These are phyloP conservation scores for Kwoniella mangroviensis DNA, from an alignment of 768 basidiomycete genomes.

Conservation along the genomic window DNA sequence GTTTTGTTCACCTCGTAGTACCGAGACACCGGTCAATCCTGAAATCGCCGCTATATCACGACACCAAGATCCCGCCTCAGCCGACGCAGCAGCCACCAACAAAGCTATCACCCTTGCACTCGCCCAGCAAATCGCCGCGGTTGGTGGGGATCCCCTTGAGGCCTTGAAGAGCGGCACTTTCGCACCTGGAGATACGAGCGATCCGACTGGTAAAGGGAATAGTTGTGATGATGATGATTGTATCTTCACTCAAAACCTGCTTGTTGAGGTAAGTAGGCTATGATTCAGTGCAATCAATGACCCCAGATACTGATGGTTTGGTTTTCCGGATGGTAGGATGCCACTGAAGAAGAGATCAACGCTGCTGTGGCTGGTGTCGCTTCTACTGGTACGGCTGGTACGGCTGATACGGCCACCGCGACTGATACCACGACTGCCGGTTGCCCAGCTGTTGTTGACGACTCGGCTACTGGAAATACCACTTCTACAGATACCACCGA, in stretches of 20 bases:
- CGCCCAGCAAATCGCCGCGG: constrained; percentile 68
- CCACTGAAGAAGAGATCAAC: constrained; percentile 65
- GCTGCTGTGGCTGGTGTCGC: constrained; percentile 57
- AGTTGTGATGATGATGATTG: constrained; percentile 66
- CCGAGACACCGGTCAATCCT: constrained; percentile 65
- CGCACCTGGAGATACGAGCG: constrained; percentile 64
- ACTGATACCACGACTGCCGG: not conserved
- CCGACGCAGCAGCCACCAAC: constrained; percentile 66
- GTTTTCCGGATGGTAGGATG: not conserved
- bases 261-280: constrained; percentile 23
- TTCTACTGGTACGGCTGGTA: constrained; percentile 2
- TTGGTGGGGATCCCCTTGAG: constrained; percentile 68
- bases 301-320: no score
- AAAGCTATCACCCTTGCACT: constrained; percentile 69
- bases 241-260: constrained; percentile 68
- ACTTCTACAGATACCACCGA: not conserved
- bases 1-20: no score
- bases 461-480: not conserved
- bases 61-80: constrained; percentile 71
- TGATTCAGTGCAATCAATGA: no score
- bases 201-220: constrained; percentile 65
- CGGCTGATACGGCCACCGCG: not conserved
- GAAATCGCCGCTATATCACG: constrained; percentile 70
- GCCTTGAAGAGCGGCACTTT: constrained; percentile 70
- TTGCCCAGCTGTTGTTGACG: not conserved